A percentile compares a stretch with the other conserved stretches of the same genome.
These are phyloP conservation scores for Penicillium occitanis DNA, from an alignment of 2,329 filamentous ascomycete genomes.

Conservation along the genomic window DNA sequence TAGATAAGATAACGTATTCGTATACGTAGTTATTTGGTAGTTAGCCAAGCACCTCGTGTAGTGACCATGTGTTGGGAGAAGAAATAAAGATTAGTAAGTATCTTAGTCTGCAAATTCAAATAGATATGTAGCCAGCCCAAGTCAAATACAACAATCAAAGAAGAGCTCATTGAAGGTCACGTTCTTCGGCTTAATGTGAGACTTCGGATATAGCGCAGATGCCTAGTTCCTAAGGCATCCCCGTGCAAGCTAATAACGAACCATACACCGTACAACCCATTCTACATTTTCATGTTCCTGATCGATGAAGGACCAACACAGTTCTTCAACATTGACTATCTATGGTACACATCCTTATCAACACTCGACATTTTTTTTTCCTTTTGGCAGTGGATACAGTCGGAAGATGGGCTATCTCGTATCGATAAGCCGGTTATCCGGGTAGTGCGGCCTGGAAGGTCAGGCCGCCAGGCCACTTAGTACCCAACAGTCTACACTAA, in stretches of 20 bases:
- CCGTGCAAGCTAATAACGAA: too few species aligned
- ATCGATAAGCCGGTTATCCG: slow-evolving; percentile 15
- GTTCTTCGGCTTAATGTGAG: background rate
- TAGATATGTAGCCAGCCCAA: background rate
- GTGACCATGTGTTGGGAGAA: background rate
- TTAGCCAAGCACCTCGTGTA: background rate
- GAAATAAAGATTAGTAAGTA: too few species aligned
- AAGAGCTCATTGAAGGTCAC: background rate
- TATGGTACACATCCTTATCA: background rate
- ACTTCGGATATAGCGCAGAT: background rate
- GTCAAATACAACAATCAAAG: background rate
- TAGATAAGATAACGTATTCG: background rate
- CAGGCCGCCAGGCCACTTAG: background rate
- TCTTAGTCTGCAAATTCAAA: too few species aligned
- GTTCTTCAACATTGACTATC: too few species aligned
- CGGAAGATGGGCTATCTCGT: background rate
- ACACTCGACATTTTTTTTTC: background rate
- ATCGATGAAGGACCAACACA: too few species aligned
- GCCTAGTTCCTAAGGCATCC: background rate
- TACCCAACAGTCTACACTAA: background rate
- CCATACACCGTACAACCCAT: too few species aligned
- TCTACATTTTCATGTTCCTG: background rate
- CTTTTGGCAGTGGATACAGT: background rate
- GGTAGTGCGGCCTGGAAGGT: slow-evolving; percentile 5
- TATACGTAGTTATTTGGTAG: too few species aligned